Percentiles rank a stretch among this genome's conserved stretches.
phyloP scores from a whole-genome alignment of 1,284 basidiomycete genomes.

The Hypsizygus ulmarius region DNA sequence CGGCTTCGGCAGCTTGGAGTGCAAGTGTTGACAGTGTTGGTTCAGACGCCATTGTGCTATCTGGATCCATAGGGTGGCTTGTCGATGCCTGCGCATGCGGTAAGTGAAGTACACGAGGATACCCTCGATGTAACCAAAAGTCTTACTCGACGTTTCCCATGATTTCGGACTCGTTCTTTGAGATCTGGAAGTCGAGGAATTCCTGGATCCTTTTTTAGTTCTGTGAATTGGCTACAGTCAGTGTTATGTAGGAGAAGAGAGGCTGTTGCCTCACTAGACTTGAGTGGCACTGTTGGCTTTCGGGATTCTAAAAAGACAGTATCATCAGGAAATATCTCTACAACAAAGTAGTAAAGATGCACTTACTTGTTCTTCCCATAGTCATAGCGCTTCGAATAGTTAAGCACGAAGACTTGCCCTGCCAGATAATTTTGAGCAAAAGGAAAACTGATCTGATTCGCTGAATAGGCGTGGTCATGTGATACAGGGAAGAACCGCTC shows the following conservation, averaged over 20 bases:
- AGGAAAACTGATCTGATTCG: not conserved
- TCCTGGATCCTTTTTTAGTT: slow-evolving; percentile 81
- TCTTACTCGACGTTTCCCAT: slow-evolving; percentile 47
- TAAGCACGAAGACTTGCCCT: not conserved
- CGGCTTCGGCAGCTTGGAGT: slow-evolving; percentile 39
- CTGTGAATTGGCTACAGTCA: slow-evolving; percentile 33
- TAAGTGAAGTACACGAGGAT: slow-evolving; percentile 10
- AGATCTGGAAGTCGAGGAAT: slow-evolving; percentile 73
- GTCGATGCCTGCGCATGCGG: slow-evolving; percentile 27
- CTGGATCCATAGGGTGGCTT: slow-evolving; percentile 41
- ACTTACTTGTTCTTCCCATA: slow-evolving; percentile 61
- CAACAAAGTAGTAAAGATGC: not conserved
- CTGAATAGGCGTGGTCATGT: too few relatives aligned
- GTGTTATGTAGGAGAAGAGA: not conserved
- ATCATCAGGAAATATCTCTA: not conserved
- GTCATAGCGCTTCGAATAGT: slow-evolving; percentile 20
- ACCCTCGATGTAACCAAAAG: slow-evolving; percentile 25
- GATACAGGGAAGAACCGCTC: too few relatives aligned
- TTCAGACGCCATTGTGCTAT: slow-evolving; percentile 70
- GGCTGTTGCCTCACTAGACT: slow-evolving; percentile 43
- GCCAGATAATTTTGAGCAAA: not conserved
- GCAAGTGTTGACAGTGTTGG: slow-evolving; percentile 64
- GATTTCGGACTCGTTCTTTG: slow-evolving; percentile 56
- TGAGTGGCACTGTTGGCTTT: slow-evolving; percentile 48
- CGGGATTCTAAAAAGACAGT: slow-evolving; percentile 31